Evolutionary conservation across 2,329 filamentous ascomycete genomes (phyloP).

Genomic region (Aspergillus ochraceoroseus): DNA sequence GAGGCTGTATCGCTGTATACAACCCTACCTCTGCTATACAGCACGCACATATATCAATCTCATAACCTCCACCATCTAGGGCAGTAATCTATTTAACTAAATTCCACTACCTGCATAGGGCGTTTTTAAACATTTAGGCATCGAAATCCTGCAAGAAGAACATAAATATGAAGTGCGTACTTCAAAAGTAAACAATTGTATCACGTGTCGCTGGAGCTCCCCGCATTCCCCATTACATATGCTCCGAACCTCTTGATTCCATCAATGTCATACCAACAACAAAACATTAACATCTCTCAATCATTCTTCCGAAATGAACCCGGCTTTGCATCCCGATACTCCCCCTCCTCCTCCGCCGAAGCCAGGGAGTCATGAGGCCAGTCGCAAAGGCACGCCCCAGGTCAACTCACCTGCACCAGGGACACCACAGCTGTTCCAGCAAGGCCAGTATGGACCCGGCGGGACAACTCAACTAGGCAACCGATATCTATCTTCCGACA

Average conservation of each 20-base stretch:
- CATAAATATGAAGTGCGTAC: not conserved
- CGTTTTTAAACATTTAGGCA: no score
- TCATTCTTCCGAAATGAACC: no score
- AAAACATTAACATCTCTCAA: no score
- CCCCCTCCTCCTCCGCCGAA: constrained; percentile 70
- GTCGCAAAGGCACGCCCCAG: constrained; percentile 61
- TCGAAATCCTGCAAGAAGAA: not conserved
- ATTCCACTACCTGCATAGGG: not conserved
- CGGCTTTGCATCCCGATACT: constrained; percentile 47
- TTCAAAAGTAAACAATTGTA: not conserved
- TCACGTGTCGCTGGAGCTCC: not conserved
- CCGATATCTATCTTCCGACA: constrained; percentile 4
- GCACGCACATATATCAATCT: no score
- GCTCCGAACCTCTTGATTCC: not conserved
- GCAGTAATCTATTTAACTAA: no score
- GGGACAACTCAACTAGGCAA: constrained; percentile 8
- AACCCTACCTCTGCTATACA: no score
- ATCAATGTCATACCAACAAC: not conserved
- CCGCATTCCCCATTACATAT: not conserved
- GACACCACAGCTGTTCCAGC: constrained; percentile 38
- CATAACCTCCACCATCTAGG: no score
- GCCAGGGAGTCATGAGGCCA: constrained; percentile 63
- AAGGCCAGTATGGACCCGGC: constrained; percentile 22
- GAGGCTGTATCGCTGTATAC: no score
- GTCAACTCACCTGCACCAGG: constrained; percentile 43